A percentile compares a stretch with the other conserved stretches of the same genome.
These are phyloP conservation scores for Phaeomoniella chlamydospora DNA, from an alignment of 2,329 filamentous ascomycete species.

Conservation along the genomic window DNA sequence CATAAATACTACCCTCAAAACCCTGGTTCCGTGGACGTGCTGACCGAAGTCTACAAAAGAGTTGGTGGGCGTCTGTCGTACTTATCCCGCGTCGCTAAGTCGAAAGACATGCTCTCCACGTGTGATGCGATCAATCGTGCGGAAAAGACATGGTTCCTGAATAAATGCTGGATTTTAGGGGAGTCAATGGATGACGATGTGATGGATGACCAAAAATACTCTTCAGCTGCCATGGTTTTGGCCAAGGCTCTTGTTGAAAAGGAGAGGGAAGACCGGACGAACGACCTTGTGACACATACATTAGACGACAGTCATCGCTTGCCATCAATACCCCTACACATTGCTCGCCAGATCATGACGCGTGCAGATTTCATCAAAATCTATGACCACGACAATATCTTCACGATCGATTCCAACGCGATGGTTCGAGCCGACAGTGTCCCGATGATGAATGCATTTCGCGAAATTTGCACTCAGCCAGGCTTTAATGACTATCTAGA, in stretches of 20 bases:
- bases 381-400: slow-evolving; percentile 88
- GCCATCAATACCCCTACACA: slow-evolving; percentile 66
- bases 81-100: slow-evolving; percentile 80
- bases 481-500: slow-evolving; percentile 76
- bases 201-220: slow-evolving; percentile 96
- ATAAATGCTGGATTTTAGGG: slow-evolving; percentile 65
- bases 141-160: slow-evolving; percentile 68
- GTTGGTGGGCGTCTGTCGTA: slow-evolving; percentile 84
- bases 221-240: slow-evolving; percentile 84
- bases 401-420: slow-evolving; percentile 78
- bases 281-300: slow-evolving; percentile 41
- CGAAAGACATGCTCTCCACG: slow-evolving; percentile 60
- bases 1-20: slow-evolving; percentile 57
- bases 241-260: slow-evolving; percentile 81
- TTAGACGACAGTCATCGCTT: slow-evolving; percentile 56
- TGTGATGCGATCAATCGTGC: slow-evolving; percentile 58
- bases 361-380: slow-evolving; percentile 84
- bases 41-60: slow-evolving; percentile 69
- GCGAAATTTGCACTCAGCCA: slow-evolving; percentile 59
- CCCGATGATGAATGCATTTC: slow-evolving; percentile 89
- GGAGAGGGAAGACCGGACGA: slow-evolving; percentile 49
- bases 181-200: slow-evolving; percentile 85
- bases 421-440: slow-evolving; percentile 87
- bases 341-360: slow-evolving; percentile 86
- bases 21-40: slow-evolving; percentile 32